Percentiles rank a stretch among this genome's conserved stretches.
Evolutionary conservation across 2,329 filamentous ascomycete species (phyloP).

Genomic region (Bipolaris sorokiniana): DNA sequence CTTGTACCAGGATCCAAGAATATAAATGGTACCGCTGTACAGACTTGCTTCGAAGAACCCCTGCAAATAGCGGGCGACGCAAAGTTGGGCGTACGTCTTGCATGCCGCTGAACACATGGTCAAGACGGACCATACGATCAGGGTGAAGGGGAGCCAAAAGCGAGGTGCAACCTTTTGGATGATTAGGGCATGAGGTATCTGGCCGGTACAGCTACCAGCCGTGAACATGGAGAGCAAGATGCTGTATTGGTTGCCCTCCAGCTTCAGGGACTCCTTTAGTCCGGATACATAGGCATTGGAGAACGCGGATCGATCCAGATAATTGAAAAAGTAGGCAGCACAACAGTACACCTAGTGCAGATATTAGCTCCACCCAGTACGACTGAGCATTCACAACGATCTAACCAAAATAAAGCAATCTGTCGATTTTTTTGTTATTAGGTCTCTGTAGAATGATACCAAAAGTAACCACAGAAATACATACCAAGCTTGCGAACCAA

Average conservation of each 20-base stretch:
- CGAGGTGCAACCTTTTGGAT: slow-evolving; percentile 37
- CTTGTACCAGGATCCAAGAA: slow-evolving; percentile 39
- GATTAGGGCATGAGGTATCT: slow-evolving; percentile 39
- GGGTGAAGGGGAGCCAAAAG: slow-evolving; percentile 39
- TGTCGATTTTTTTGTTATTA: too few species aligned
- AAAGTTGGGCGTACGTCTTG: slow-evolving; percentile 35
- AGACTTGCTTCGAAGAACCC: slow-evolving; percentile 38
- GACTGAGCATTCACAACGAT: neutral
- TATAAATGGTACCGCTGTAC: slow-evolving; percentile 41
- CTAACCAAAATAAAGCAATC: slow-evolving; percentile 34
- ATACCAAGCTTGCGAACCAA: slow-evolving; percentile 37
- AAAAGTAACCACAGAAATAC: too few species aligned
- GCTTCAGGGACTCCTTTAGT: slow-evolving; percentile 32
- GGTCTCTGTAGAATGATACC: too few species aligned
- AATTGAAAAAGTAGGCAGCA: slow-evolving; percentile 43
- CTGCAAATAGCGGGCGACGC: slow-evolving; percentile 36
- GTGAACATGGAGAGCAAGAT: slow-evolving; percentile 40
- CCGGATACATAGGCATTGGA: slow-evolving; percentile 42
- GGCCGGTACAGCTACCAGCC: slow-evolving; percentile 36
- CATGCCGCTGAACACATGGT: slow-evolving; percentile 40
- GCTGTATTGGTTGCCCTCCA: slow-evolving; percentile 38
- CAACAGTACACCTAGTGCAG: slow-evolving; percentile 32
- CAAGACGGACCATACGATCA: slow-evolving; percentile 37
- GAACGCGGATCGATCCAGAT: slow-evolving; percentile 36
- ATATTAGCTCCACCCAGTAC: neutral